Base-by-base conservation (phyloP, 1,284 basidiomycete species). In the Inonotus obliquus region DNA sequence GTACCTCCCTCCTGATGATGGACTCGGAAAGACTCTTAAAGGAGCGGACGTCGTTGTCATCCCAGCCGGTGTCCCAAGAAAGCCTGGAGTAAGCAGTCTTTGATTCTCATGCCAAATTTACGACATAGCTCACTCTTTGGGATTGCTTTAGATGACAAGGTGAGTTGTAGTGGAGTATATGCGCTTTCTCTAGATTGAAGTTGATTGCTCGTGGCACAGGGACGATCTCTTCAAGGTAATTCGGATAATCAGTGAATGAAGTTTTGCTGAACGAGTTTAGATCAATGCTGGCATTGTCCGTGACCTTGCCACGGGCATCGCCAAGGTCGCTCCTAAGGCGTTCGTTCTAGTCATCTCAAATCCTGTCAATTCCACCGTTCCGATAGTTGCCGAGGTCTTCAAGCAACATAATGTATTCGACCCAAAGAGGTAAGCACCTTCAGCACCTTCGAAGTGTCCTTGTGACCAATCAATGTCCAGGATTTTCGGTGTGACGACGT, bases 221-320 rank as follows among this genome's bases (percentile, higher is more conserved):
- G 96, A 97, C 74, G 92, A 96, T 75, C 82, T 96, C 19, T 96
- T 96, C 87, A 95, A 96, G 82, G 92, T 89, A 63, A 66, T 76
- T 66, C 47, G 25, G 41, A 41, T 37, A 23, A 19, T 38, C 7
- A 13, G 38, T 14, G 10, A 21, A 51, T 59, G 57, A 7, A 44
- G 1, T 41, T 65, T 63, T 55, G 49, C 66, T 67, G 19, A 66
- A 23, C n/a, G 35, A 52, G 21, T 21, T 41, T 67, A 94, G 91
- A 96, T 95, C 84, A 99, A 99, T 77, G 97, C 94, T 66, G 93
- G 93, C 59, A 99, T 99, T 74, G 92, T 98, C 65, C 88, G 89
- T 68, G 93, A 94, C 73, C 87, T 99, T 65, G 96, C 96, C 47
- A 87, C 86, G 55, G 94, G 89, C 57, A 92, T 96, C 69, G 96